Base-by-base conservation (phyloP, 1,284 basidiomycete genomes). In the Tranzscheliella williamsii region DNA sequence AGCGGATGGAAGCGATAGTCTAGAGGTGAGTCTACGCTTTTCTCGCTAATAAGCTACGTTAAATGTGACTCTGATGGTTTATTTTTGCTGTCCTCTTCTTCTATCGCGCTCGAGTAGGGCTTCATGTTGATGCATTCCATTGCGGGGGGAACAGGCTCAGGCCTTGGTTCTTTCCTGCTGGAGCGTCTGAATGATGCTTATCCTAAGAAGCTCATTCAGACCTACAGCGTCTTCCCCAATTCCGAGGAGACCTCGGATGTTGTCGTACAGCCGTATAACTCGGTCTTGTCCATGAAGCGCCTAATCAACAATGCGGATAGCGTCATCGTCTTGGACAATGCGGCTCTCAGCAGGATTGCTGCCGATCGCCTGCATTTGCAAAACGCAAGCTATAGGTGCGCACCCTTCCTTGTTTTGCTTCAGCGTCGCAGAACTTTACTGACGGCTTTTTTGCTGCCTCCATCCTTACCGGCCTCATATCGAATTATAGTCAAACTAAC, bases 81-180 rank as follows among this genome's bases (percentile, higher is more conserved):
- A n/a, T n/a, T n/a, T n/a, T n/a, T 37, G 21, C 21, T 23, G 26
- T 32, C 36, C 21, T 22, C 36, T 1, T 20, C 22, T 41, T n/a
- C n/a, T n/a, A n/a, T n/a, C n/a, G n/a, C n/a, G n/a, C n/a, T n/a
- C 37, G 32, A 13, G 13, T 73, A 98, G 93, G 95, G 93, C 2
- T 98, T 99, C 81, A 95, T 97, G 89, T 82, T 95, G 36, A 88
- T 97, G 81, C 95, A 99, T 78, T 97, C 94, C 23, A 98, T 98
- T 78, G 95, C 95, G 30, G 94, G 95, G 26, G 94, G 95, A 6
- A 99, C 95, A 4, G 95, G 95, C 20, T 98, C 95, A 0, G 95
- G 95, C 2, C 85, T 99, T 8, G 95, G 95, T 26, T 98, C 95
- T 15, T 98, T 91, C 81, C 82, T 98, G 20, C 86, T 99, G 38